Evolutionary conservation across 2,329 filamentous ascomycete genomes (phyloP).

Genomic region (Stemphylium beticola): DNA sequence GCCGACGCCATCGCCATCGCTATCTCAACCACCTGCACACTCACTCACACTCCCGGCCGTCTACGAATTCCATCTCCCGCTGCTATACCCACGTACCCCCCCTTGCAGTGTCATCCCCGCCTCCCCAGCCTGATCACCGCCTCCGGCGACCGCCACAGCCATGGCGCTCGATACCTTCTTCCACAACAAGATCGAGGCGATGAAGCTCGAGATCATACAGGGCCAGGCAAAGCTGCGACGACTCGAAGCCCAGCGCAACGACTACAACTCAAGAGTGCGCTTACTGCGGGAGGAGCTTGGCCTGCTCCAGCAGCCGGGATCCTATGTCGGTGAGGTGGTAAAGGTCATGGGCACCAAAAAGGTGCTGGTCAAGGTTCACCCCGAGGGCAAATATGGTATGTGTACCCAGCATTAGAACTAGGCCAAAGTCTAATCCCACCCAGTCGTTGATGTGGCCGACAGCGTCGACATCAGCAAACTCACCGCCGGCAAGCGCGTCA

Average conservation of each 20-base stretch:
- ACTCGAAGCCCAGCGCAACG: conserved; percentile 96
- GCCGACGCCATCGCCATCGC: conserved; percentile 7
- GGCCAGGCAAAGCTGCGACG: conserved; percentile 93
- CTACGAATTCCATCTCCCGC: not conserved
- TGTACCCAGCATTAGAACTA: conserved; percentile 8
- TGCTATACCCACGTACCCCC: not conserved
- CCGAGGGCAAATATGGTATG: conserved; percentile 98
- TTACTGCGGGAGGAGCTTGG: conserved; percentile 94
- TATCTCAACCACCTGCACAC: not conserved
- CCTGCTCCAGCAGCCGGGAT: conserved; percentile 93
- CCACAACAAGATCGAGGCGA: conserved; percentile 99
- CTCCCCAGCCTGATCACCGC: conserved; percentile 10
- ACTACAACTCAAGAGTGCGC: conserved; percentile 98
- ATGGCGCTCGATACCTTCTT: conserved; percentile 99
- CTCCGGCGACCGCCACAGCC: conserved; percentile 53
- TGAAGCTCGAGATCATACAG: conserved; percentile 99
- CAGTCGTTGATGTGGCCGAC: conserved; percentile 95
- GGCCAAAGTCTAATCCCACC: conserved; percentile 5
- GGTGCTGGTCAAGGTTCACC: conserved; percentile 97
- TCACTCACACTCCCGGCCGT: not conserved
- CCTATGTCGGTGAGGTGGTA: conserved; percentile 98
- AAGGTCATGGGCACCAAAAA: conserved; percentile 99
- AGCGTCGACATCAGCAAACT: conserved; percentile 94
- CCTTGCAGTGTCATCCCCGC: not conserved
- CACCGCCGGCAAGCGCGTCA: conserved; percentile 96